Percentiles rank a stretch among this genome's conserved stretches.
Conservation (phyloP, 169 alveolate species). For the Perkinsus olseni region DNA sequence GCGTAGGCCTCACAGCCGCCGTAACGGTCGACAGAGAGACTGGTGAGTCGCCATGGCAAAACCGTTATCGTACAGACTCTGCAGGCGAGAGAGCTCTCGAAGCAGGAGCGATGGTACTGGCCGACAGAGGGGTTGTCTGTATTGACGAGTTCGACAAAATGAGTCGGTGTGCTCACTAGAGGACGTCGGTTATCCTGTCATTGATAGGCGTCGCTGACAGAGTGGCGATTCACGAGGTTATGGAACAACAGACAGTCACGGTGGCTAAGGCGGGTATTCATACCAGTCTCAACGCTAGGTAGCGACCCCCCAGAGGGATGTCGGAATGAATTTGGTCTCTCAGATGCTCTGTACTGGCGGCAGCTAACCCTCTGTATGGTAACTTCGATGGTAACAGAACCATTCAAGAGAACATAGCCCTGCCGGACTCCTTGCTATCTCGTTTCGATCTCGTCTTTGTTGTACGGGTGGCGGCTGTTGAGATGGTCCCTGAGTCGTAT, state of each 20-base stretch:
- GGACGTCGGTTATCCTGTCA: neutral
- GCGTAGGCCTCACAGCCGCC: conserved; percentile 99
- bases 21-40: conserved; percentile 82
- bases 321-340: neutral
- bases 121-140: conserved; percentile 93
- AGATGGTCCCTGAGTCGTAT: neutral
- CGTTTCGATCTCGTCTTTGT: conserved; percentile 89
- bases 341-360: conserved; percentile 95
- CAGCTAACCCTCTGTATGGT: conserved; percentile 99
- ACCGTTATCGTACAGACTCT: neutral
- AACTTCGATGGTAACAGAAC: conserved; percentile 82
- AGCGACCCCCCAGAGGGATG: neutral
- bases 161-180: conserved; percentile 50
- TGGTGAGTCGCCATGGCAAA: conserved; percentile 5
- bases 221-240: conserved; percentile 98
- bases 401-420: conserved; percentile 81
- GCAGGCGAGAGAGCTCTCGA: conserved; percentile 90
- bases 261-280: conserved; percentile 98
- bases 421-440: conserved; percentile 94
- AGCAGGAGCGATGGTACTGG: conserved; percentile 99
- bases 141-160: conserved; percentile 99
- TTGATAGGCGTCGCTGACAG: conserved; percentile 68
- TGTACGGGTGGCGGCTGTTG: conserved; percentile 32
- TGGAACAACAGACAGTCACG: conserved; percentile 97
- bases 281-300: conserved; percentile 89